Evolutionary conservation across 108 stramenopile genomes (phyloP).

Genomic region (Cyclotella kingstonii): DNA sequence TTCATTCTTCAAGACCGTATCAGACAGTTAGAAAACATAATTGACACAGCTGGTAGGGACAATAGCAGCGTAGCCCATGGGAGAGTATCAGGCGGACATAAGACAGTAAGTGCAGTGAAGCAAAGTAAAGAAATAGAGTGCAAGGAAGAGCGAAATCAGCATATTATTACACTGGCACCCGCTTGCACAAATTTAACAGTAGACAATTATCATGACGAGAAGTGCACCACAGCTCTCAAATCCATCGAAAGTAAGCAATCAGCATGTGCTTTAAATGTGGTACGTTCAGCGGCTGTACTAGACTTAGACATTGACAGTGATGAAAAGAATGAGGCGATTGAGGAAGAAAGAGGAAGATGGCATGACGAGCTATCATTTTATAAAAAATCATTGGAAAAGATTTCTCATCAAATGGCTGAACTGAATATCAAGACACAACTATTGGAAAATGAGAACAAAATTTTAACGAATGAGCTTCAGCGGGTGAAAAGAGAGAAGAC

Average conservation of each 20-base stretch:
- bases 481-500: conserved; percentile 5
- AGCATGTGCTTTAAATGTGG: conserved; percentile 1
- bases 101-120: no score
- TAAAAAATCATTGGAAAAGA: conserved; percentile 13
- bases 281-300: not conserved
- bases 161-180: no score
- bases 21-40: no score
- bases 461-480: conserved; percentile 3
- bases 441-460: conserved; percentile 17
- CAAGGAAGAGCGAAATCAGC: no score
- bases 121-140: no score
- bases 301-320: conserved; percentile 1
- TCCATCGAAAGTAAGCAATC: not conserved
- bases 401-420: conserved; percentile 17
- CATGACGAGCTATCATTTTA: conserved; percentile 17
- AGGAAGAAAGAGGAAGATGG: conserved; percentile 2
- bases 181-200: no score
- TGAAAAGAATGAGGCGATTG: conserved; percentile 5
- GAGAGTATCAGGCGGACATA: no score
- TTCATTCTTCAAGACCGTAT: no score
- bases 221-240: no score
- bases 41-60: no score
- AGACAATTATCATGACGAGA: no score
- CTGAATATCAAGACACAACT: conserved; percentile 10
- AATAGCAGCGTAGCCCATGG: no score